Percentiles rank a stretch among this genome's conserved stretches.
Evolutionary conservation across 345 rosid species (phyloP).

Genomic region (Turnera subulata): DNA sequence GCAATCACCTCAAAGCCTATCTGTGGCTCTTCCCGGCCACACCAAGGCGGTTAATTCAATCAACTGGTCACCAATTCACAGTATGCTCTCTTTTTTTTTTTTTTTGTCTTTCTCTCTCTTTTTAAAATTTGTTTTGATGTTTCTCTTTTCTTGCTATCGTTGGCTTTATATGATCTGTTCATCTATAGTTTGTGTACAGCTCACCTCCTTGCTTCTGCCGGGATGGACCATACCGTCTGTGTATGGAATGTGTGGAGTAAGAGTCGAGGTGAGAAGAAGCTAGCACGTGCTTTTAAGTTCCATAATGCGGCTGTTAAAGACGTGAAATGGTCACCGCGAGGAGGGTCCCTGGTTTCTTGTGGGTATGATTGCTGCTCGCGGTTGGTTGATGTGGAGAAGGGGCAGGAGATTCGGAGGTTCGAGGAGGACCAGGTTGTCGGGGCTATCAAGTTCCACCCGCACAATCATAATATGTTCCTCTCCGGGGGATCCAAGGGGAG

Average conservation of each 20-base stretch:
- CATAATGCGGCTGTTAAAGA: conserved; percentile 72
- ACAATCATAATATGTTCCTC: conserved; percentile 62
- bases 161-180: conserved; percentile 44
- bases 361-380: conserved; percentile 75
- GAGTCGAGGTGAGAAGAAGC: conserved; percentile 38
- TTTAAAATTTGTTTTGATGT: background rate
- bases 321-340: conserved; percentile 64
- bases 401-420: conserved; percentile 49
- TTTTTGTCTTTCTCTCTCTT: background rate
- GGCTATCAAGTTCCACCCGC: conserved; percentile 62
- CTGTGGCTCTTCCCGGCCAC: conserved; percentile 49
- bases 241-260: conserved; percentile 83
- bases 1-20: conserved; percentile 23
- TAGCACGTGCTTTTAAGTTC: conserved; percentile 47
- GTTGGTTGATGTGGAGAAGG: conserved; percentile 72
- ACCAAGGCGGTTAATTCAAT: conserved; percentile 68
- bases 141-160: background rate
- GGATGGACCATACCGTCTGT: conserved; percentile 60
- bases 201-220: conserved; percentile 93
- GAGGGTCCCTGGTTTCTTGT: conserved; percentile 61
- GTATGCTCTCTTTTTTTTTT: conserved; percentile 32
- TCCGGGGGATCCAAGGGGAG: conserved; percentile 75
- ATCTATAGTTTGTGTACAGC: conserved; percentile 57
- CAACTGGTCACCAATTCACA: conserved; percentile 68
- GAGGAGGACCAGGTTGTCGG: conserved; percentile 69